Evolutionary conservation across 768 basidiomycete genomes (phyloP), one percentile per base, ranked within the genome.

Genomic region (Amanita thiersii): DNA sequence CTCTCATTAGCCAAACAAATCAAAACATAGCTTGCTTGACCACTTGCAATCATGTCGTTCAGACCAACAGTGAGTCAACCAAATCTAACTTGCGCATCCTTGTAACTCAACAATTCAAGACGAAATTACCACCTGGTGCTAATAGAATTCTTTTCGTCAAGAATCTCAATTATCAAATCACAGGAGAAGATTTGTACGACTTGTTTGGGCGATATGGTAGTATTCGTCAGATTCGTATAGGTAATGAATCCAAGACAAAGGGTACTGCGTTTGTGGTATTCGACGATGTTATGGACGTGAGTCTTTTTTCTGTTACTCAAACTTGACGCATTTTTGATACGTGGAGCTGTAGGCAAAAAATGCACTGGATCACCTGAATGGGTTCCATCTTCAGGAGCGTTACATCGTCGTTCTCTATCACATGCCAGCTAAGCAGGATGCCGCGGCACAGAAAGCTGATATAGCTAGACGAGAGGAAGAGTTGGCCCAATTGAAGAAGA

Each of bases 391-490:
- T 45, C 91, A 92, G 66, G 94, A 96, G 62, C 85, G 94, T 18
- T 99, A 98, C 63, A 94, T 99, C 40, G 94, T 99, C 44, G 94
- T 98, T 6, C 68, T 97, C 20, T 98, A 94, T 56, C 93, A 98
- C 58, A 94, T 97, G 82, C 90, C 92, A 26, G 83, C 90, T n/a
- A 89, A 92, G 61, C 90, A 93, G 55, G 90, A 93, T 53, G 90
- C 90, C 1, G 89, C 90, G 1, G 84, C 89, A 5, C 85, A 86
- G 10, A 96, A 96, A 56, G 87, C 89, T 15, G 94, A 98, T 51
- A 64, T 98, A 39, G 87, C 89, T 10, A 78, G 79, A 52, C 70
- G 94, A 54, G 94, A 98, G 66, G 85, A 91, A 61, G 93, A 94
- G 50, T 68, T 97, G 25, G 79, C 75, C 0, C 79, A 81, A 49